phyloP scores from a whole-genome alignment of 495 filamentous ascomycete species.

The Evansstolkia leycettana region DNA sequence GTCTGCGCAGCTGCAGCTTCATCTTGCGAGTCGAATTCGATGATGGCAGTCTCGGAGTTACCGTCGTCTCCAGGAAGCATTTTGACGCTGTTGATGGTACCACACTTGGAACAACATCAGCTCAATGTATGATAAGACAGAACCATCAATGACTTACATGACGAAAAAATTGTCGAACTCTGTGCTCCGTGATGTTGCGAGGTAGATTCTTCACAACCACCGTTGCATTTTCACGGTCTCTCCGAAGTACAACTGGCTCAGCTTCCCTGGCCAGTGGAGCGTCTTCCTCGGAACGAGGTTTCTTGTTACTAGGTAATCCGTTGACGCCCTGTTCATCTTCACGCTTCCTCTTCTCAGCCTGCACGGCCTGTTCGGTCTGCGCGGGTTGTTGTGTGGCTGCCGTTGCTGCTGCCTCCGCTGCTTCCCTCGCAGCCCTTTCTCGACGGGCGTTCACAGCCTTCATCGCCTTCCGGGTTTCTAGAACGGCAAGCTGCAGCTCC shows the following conservation, averaged over 20 bases:
- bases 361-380: slow-evolving; percentile 16
- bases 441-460: slow-evolving; percentile 52
- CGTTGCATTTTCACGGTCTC: slow-evolving; percentile 82
- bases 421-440: slow-evolving; percentile 50
- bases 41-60: slow-evolving; percentile 52
- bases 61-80: slow-evolving; percentile 44
- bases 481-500: slow-evolving; percentile 55
- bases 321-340: slow-evolving; percentile 40
- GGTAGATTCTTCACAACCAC: slow-evolving; percentile 72
- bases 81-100: slow-evolving; percentile 65
- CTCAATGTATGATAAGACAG: slow-evolving; percentile 1
- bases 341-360: slow-evolving; percentile 56
- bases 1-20: slow-evolving; percentile 72
- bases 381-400: slow-evolving; percentile 28
- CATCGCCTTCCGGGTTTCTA: slow-evolving; percentile 53
- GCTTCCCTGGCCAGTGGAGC: slow-evolving; percentile 12
- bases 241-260: slow-evolving; percentile 37
- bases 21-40: slow-evolving; percentile 74
- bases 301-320: slow-evolving; percentile 40
- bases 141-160: slow-evolving; percentile 37
- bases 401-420: slow-evolving; percentile 24
- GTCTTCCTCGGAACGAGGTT: slow-evolving; percentile 39
- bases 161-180: slow-evolving; percentile 77
- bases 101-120: slow-evolving; percentile 40
- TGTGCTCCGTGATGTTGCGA: slow-evolving; percentile 49